Percentiles rank a stretch among this genome's conserved stretches.
These are phyloP conservation scores for Trametes pubescens DNA, from an alignment of 1,284 basidiomycete genomes.

Conservation along the genomic window DNA sequence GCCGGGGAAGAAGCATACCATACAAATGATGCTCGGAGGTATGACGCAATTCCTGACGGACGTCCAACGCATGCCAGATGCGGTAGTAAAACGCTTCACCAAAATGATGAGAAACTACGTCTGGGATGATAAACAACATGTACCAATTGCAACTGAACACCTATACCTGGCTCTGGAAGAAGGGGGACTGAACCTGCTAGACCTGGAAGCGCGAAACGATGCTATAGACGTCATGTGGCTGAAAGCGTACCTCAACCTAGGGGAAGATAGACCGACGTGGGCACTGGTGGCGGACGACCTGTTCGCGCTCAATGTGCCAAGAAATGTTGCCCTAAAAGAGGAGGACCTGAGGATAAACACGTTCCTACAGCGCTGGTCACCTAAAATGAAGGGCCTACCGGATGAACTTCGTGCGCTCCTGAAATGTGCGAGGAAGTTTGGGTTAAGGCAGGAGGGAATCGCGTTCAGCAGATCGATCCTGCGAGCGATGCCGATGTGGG, in stretches of 20 bases:
- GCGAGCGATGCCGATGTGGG: too few species aligned
- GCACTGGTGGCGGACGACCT: neutral
- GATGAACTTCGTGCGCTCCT: too few species aligned
- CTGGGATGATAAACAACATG: neutral
- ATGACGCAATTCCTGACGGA: conserved; percentile 39
- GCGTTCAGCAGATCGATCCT: too few species aligned
- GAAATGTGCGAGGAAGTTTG: too few species aligned
- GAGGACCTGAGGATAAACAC: neutral
- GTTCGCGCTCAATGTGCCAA: neutral
- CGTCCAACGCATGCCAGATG: conserved; percentile 37
- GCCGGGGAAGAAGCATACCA: conserved; percentile 27
- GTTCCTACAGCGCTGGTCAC: too few species aligned
- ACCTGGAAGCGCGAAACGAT: conserved; percentile 7
- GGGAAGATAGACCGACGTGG: neutral
- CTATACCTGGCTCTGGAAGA: neutral
- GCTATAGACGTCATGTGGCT: conserved; percentile 15
- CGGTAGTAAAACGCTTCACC: neutral
- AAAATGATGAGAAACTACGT: neutral
- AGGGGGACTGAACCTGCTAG: conserved; percentile 3
- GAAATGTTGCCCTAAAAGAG: neutral
- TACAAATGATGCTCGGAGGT: conserved; percentile 19
- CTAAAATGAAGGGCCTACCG: too few species aligned
- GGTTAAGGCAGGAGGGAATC: too few species aligned
- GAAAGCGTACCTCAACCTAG: conserved; percentile 5
- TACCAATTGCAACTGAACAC: neutral